Conservation (phyloP, 2,329 filamentous ascomycete species). For the Pseudogymnoascus sp. region DNA sequence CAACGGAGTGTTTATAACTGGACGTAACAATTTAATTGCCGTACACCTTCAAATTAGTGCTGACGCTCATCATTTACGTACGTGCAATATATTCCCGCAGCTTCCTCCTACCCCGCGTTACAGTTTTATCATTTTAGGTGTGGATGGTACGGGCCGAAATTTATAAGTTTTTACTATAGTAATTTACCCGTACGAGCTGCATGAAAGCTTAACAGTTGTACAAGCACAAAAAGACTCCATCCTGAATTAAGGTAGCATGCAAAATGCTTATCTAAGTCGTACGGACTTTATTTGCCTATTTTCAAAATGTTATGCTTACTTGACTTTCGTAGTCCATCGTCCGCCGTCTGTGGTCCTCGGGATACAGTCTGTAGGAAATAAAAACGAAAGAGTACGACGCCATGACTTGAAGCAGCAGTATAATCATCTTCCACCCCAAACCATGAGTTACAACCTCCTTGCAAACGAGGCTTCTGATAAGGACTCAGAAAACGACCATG, state of each 20-base stretch:
- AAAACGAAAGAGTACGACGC: not conserved
- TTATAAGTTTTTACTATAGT: too few relatives aligned
- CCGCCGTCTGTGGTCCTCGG: not conserved
- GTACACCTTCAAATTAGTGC: not conserved
- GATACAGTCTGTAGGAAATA: not conserved
- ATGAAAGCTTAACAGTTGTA: not conserved
- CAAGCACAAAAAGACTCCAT: too few relatives aligned
- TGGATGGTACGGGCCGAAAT: not conserved
- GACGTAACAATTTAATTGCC: not conserved
- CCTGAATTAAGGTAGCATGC: not conserved
- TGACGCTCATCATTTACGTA: not conserved
- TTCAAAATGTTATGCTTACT: not conserved
- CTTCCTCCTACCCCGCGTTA: not conserved
- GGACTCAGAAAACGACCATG: not conserved
- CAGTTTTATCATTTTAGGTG: not conserved
- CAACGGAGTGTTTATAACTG: not conserved
- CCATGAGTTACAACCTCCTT: not conserved
- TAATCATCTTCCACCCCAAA: not conserved
- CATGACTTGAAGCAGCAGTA: not conserved
- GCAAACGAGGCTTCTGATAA: not conserved
- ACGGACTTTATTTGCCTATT: not conserved
- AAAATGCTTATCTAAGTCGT: not conserved
- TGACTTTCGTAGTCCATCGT: not conserved
- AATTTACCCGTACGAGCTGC: not conserved
- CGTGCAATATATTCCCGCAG: not conserved